Conservation (phyloP, 2,329 filamentous ascomycete genomes). For the Alternaria sp. region DNA sequence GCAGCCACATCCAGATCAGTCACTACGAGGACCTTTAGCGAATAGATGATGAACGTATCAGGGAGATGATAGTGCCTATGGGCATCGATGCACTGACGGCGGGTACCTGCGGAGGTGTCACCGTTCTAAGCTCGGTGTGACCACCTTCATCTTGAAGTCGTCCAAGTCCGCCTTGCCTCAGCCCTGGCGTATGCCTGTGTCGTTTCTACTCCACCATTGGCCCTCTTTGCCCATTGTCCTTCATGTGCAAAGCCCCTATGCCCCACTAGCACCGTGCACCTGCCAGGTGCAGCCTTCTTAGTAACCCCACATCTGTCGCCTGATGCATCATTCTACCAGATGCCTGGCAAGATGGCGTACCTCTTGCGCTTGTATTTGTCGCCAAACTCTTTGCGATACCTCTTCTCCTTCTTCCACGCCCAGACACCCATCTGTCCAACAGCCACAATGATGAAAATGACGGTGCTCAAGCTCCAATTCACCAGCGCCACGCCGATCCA, state of each 20-base stretch:
- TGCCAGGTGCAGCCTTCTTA: neutral
- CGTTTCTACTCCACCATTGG: neutral
- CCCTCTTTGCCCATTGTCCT: neutral
- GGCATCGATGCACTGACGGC: neutral
- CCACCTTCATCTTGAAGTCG: neutral
- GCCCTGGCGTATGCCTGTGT: neutral
- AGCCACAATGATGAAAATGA: constrained; percentile 78
- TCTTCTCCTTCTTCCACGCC: constrained; percentile 90
- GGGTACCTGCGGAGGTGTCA: constrained; percentile 12
- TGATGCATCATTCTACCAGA: constrained; percentile 61
- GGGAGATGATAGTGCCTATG: neutral
- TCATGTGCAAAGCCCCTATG: constrained; percentile 9
- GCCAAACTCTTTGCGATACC: constrained; percentile 89
- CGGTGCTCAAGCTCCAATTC: constrained; percentile 79
- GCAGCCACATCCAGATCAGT: neutral
- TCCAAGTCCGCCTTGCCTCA: constrained; percentile 7
- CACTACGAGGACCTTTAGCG: neutral
- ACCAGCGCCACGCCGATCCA: constrained; percentile 86
- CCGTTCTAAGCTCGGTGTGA: constrained; percentile 5
- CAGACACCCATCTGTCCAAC: constrained; percentile 82
- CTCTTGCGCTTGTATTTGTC: constrained; percentile 96
- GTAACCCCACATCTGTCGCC: neutral
- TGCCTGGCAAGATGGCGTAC: constrained; percentile 79
- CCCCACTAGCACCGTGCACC: constrained; percentile 5
- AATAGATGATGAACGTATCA: neutral